Conservation (phyloP, 768 basidiomycete genomes). For the Trametes coccinea region DNA sequence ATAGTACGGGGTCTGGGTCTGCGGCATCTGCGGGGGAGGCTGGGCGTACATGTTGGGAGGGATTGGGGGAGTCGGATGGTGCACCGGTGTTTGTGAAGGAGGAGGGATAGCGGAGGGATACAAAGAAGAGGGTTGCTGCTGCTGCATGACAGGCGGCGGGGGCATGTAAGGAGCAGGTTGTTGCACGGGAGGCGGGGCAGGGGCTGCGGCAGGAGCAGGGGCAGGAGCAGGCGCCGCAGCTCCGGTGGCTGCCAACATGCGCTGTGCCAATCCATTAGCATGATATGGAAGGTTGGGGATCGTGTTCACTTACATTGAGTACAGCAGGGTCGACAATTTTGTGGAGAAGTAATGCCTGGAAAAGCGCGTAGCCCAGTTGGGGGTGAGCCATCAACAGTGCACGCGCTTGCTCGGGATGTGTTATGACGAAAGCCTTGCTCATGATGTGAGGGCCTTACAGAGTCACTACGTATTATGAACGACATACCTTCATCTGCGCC, state of each 20-base stretch:
- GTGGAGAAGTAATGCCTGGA: constrained; percentile 91
- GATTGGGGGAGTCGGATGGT: constrained; percentile 26
- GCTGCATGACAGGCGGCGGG: constrained; percentile 28
- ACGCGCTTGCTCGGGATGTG: constrained; percentile 87
- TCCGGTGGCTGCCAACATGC: constrained; percentile 51
- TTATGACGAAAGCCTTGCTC: constrained; percentile 83
- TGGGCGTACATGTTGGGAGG: constrained; percentile 30
- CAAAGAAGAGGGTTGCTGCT: constrained; percentile 29
- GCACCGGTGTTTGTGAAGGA: constrained; percentile 23
- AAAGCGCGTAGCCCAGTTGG: constrained; percentile 93
- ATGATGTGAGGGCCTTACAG: background rate
- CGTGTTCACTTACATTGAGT: constrained; percentile 55
- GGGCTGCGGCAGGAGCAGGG: constrained; percentile 19
- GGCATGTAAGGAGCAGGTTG: constrained; percentile 23
- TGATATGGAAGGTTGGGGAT: too few species aligned
- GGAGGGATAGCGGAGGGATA: constrained; percentile 19
- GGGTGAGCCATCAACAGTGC: constrained; percentile 79
- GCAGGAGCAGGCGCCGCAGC: constrained; percentile 11
- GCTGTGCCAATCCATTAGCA: constrained; percentile 25
- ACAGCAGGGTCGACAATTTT: constrained; percentile 90
- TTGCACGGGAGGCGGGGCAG: constrained; percentile 8
- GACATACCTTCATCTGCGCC: constrained; percentile 93
- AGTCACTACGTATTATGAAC: background rate
- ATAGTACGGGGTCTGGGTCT: constrained; percentile 23
- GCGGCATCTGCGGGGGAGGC: constrained; percentile 27